Percentiles rank a stretch among this genome's conserved stretches.
These are phyloP conservation scores for Phytophthora lateralis DNA, from an alignment of 352 stramenopile genomes.

Conservation along the genomic window DNA sequence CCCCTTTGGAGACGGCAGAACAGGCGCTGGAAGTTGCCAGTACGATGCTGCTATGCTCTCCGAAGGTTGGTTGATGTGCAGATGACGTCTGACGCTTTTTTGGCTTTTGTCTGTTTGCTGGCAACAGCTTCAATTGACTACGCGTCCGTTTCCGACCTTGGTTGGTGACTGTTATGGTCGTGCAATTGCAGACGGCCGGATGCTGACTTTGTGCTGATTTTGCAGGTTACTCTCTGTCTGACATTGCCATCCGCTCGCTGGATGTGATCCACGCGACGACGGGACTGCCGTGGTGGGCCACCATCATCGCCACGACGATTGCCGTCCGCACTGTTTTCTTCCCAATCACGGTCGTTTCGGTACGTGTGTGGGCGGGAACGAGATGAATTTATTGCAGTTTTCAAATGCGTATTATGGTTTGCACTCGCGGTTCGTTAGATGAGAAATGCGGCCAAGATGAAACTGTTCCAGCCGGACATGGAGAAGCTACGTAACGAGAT, in stretches of 20 bases:
- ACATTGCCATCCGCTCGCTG: constrained; percentile 76
- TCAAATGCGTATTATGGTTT: background rate
- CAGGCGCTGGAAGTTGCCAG: constrained; percentile 53
- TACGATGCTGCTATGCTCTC: constrained; percentile 11
- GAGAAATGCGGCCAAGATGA: constrained; percentile 87
- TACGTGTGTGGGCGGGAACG: constrained; percentile 31
- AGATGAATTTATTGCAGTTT: background rate
- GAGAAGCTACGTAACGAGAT: constrained; percentile 80
- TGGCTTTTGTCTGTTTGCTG: background rate
- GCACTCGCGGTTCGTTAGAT: constrained; percentile 43
- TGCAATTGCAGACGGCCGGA: background rate
- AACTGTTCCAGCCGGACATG: constrained; percentile 83
- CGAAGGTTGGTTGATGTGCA: background rate
- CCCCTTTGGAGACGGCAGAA: constrained; percentile 49
- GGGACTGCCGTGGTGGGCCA: constrained; percentile 88
- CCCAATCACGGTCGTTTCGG: constrained; percentile 79
- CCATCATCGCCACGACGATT: constrained; percentile 85
- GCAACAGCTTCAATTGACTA: constrained; percentile 54
- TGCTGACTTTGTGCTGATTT: constrained; percentile 14
- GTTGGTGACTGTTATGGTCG: constrained; percentile 15
- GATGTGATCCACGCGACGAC: constrained; percentile 80
- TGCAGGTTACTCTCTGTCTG: constrained; percentile 65
- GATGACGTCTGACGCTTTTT: constrained; percentile 13
- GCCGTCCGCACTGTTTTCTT: constrained; percentile 74
- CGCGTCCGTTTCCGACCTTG: constrained; percentile 61